Evolutionary conservation across 2,329 filamentous ascomycete genomes (phyloP), one percentile per base, ranked within the genome.

Genomic region (Anthostomella pinea): DNA sequence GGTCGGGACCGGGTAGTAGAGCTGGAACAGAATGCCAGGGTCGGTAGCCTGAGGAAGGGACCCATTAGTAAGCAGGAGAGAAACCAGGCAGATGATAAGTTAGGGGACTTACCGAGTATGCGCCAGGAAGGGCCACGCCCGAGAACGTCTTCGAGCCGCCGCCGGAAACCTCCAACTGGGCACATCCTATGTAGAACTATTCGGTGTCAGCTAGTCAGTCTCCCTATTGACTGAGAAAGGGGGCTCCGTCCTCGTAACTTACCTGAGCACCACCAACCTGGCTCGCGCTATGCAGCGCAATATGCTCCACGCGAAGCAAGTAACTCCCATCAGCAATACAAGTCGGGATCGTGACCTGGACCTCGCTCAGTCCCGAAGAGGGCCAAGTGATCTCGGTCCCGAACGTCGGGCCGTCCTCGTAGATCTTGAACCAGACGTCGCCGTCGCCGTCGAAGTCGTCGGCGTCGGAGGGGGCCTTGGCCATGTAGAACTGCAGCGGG

Each of bases 231-330:
- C 25, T 14, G n/a, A 10, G 18, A 15, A n/a, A n/a, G 8, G 16
- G 13, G 5, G 16, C 8, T n/a, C n/a, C n/a, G n/a, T n/a, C n/a
- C n/a, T n/a, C n/a, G n/a, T 16, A 11, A 22, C 39, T n/a, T 47
- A 55, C 51, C 44, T 56, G 57, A 16, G 59, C 59, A 32, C 56
- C 57, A 21, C 51, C 46, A 6, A 45, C 46, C 14, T 4, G 38
- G 2, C 48, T 43, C 3, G 60, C 56, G 18, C 46, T 51, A 31
- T 63, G 60, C 6, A 63, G 46, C 6, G 42, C 59, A 21, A 63
- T 53, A 30, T 63, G 60, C 45, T 63, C 60, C 14, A 53, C 55
- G 16, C 60, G 58, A 4, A 63, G 46, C n/a, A 62, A 51, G 31
- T 63, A 63, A 36, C 61, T 50, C 14, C 60, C 59, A 1, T 53